phyloP scores from a whole-genome alignment of 352 stramenopile genomes.

The Pythium myriotylum region DNA sequence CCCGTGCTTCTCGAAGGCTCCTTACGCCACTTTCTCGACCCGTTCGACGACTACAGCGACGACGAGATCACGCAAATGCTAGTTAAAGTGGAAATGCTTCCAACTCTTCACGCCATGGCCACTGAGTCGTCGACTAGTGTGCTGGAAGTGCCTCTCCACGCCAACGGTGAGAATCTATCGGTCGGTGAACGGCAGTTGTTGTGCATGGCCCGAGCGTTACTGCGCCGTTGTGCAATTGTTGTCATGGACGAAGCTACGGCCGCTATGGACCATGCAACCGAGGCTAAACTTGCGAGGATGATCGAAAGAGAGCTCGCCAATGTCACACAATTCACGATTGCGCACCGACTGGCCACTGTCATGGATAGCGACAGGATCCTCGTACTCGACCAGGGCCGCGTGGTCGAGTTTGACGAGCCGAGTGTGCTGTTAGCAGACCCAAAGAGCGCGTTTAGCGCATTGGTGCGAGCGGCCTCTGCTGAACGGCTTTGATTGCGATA shows the following conservation, averaged over 20 bases:
- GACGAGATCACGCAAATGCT: slow-evolving; percentile 58
- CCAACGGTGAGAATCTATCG: slow-evolving; percentile 80
- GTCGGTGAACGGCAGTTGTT: slow-evolving; percentile 74
- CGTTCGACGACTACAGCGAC: slow-evolving; percentile 67
- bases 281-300: slow-evolving; percentile 63
- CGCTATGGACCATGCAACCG: slow-evolving; percentile 57
- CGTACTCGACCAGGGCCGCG: slow-evolving; percentile 80
- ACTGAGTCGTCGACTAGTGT: not conserved
- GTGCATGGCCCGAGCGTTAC: slow-evolving; percentile 88
- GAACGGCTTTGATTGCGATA: not conserved
- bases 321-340: slow-evolving; percentile 92
- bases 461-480: not conserved
- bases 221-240: slow-evolving; percentile 81
- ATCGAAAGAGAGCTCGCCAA: slow-evolving; percentile 86
- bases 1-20: slow-evolving; percentile 30
- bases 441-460: slow-evolving; percentile 18
- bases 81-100: not conserved
- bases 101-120: slow-evolving; percentile 28
- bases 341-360: slow-evolving; percentile 92
- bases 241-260: slow-evolving; percentile 95
- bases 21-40: slow-evolving; percentile 73
- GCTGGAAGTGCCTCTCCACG: slow-evolving; percentile 34
- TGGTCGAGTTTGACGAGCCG: slow-evolving; percentile 88
- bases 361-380: slow-evolving; percentile 90
- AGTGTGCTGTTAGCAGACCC: slow-evolving; percentile 9